These are phyloP conservation scores for Calonectria leucothoes DNA, from an alignment of 2,329 filamentous ascomycete species.

Conservation along the genomic window DNA sequence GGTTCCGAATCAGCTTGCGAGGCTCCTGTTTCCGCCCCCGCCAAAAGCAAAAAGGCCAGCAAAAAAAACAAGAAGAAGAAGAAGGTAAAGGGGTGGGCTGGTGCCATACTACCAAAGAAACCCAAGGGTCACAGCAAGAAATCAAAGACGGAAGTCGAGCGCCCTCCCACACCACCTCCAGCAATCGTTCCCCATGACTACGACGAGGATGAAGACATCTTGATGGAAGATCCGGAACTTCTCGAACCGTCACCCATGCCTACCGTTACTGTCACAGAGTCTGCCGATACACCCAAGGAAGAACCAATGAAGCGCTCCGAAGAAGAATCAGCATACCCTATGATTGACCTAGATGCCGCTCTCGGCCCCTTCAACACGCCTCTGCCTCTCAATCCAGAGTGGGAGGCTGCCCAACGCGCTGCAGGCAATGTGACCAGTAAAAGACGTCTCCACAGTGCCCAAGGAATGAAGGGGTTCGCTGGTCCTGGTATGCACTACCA, in stretches of 20 bases:
- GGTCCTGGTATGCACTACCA: constrained; percentile 82
- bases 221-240: constrained; percentile 40
- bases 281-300: constrained; percentile 45
- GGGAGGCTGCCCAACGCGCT: constrained; percentile 73
- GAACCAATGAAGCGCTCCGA: constrained; percentile 52
- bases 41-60: constrained; percentile 42
- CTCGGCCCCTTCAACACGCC: constrained; percentile 93
- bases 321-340: constrained; percentile 77
- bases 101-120: constrained; percentile 74
- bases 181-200: constrained; percentile 40
- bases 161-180: constrained; percentile 61
- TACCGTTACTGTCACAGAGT: constrained; percentile 55
- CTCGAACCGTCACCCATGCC: constrained; percentile 47
- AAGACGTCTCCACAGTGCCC: constrained; percentile 81
- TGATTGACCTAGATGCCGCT: constrained; percentile 95
- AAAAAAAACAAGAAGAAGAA: constrained; percentile 63
- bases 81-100: constrained; percentile 81
- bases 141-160: constrained; percentile 51
- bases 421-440: constrained; percentile 63
- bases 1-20: constrained; percentile 45
- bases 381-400: constrained; percentile 70
- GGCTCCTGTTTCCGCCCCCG: constrained; percentile 31
- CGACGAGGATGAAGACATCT: constrained; percentile 44
- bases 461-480: constrained; percentile 74
- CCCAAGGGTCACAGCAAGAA: constrained; percentile 62